phyloP scores from a whole-genome alignment of 1,284 basidiomycete genomes.

The Leccinum griseonigrum region DNA sequence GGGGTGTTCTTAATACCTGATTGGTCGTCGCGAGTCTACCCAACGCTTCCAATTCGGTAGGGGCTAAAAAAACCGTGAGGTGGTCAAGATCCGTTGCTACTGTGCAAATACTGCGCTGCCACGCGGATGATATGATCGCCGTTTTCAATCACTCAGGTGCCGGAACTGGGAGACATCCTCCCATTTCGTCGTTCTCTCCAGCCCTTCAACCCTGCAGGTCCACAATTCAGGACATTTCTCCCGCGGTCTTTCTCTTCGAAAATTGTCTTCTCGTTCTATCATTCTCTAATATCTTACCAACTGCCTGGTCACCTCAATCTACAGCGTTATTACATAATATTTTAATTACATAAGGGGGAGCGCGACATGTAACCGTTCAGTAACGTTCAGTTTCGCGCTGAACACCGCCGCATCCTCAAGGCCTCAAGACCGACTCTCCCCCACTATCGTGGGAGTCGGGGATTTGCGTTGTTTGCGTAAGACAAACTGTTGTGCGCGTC shows the following conservation, averaged over 20 bases:
- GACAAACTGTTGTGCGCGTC: conserved; percentile 33
- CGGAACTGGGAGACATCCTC: not conserved
- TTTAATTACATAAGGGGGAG: too few relatives aligned
- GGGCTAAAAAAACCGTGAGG: not conserved
- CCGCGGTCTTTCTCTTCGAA: not conserved
- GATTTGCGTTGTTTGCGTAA: conserved; percentile 27
- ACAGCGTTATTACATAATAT: not conserved
- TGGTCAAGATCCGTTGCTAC: not conserved
- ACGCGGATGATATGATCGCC: not conserved
- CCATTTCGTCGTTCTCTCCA: not conserved
- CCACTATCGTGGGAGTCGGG: too few relatives aligned
- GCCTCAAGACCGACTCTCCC: too few relatives aligned
- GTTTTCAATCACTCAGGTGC: not conserved
- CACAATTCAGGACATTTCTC: not conserved
- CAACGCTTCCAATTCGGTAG: not conserved
- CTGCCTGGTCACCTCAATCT: not conserved
- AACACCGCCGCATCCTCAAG: too few relatives aligned
- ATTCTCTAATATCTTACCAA: conserved; percentile 1
- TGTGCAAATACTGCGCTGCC: not conserved
- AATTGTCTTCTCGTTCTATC: not conserved
- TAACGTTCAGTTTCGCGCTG: too few relatives aligned
- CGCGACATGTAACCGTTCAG: too few relatives aligned
- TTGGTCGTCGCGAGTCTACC: not conserved
- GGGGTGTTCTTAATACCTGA: not conserved
- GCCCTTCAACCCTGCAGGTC: not conserved